These are phyloP conservation scores for Annona cherimola DNA, from an alignment of 164 flowering plant genomes.

Conservation along the genomic window DNA sequence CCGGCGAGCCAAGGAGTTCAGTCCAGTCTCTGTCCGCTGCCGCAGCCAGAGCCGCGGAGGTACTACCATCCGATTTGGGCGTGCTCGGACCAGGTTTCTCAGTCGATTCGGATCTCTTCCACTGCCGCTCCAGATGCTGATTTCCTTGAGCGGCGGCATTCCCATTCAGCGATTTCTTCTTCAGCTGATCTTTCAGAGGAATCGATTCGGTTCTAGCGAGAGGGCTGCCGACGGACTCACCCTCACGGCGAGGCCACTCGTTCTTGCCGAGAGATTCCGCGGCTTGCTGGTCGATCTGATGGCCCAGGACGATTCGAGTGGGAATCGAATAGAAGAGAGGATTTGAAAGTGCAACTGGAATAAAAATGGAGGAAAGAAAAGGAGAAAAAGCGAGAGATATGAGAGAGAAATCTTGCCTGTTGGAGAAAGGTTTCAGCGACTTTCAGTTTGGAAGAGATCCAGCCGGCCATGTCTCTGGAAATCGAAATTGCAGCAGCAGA, in stretches of 20 bases:
- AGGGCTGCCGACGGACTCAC: conserved; percentile 15
- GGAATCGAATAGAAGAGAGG: background rate
- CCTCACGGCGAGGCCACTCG: conserved; percentile 38
- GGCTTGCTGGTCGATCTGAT: conserved; percentile 94
- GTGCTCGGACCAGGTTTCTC: background rate
- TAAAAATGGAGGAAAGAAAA: background rate
- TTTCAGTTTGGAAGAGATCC: conserved; percentile 97
- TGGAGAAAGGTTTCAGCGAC: conserved; percentile 86
- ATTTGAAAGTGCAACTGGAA: background rate
- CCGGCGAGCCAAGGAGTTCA: conserved; percentile 54
- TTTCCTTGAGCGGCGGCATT: conserved; percentile 7
- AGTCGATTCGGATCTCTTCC: background rate
- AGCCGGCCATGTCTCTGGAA: conserved; percentile 48
- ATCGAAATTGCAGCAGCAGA: background rate
- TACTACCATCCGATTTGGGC: conserved; percentile 6
- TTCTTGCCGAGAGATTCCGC: conserved; percentile 75
- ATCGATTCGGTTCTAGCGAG: conserved; percentile 31
- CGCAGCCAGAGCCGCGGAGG: conserved; percentile 14
- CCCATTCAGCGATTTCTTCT: conserved; percentile 44
- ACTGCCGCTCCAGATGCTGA: conserved; percentile 10
- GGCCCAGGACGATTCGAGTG: background rate
- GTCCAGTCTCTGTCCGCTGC: conserved; percentile 79
- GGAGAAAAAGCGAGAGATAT: background rate
- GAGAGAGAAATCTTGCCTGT: conserved; percentile 41
- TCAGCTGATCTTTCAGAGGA: conserved; percentile 82